A percentile compares a stretch with the other conserved stretches of the same genome.
These are phyloP conservation scores for Lentinula aciculospora DNA, from an alignment of 768 basidiomycete genomes.

Conservation along the genomic window DNA sequence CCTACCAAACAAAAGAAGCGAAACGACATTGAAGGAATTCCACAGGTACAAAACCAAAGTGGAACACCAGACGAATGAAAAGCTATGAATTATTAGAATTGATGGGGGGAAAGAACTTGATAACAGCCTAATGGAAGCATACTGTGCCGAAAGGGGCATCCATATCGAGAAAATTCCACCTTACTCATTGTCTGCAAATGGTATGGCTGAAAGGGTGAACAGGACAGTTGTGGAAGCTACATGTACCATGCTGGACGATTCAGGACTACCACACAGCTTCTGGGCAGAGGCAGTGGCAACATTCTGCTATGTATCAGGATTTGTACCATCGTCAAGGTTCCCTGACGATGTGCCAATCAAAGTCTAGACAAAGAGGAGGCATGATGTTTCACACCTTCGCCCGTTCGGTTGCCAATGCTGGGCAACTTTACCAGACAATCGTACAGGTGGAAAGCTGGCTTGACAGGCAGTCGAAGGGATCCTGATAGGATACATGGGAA, in stretches of 20 bases:
- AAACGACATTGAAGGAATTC: slow-evolving; percentile 13
- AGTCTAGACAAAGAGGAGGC: not conserved
- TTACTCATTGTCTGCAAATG: slow-evolving; percentile 20
- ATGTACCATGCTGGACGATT: not conserved
- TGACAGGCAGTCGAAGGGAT: not conserved
- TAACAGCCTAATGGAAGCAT: slow-evolving; percentile 14
- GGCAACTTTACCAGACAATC: not conserved
- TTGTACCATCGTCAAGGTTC: not conserved
- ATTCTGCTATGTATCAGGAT: not conserved
- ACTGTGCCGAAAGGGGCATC: slow-evolving; percentile 16
- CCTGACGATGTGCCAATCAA: not conserved
- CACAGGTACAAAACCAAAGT: slow-evolving; percentile 10
- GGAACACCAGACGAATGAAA: slow-evolving; percentile 13
- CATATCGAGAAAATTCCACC: slow-evolving; percentile 13
- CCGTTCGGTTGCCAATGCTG: not conserved
- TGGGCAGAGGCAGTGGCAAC: not conserved
- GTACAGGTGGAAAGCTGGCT: not conserved
- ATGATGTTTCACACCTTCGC: not conserved
- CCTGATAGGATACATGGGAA: not conserved
- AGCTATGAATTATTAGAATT: slow-evolving; percentile 10
- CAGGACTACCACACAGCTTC: not conserved
- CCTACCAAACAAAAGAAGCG: slow-evolving; percentile 18
- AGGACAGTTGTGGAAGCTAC: slow-evolving; percentile 15
- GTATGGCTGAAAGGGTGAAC: slow-evolving; percentile 18
- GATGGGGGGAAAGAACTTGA: slow-evolving; percentile 25